Evolutionary conservation across 2,329 filamentous ascomycete genomes (phyloP), one percentile per base, ranked within the genome.

Genomic region (Didymella lethalis): DNA sequence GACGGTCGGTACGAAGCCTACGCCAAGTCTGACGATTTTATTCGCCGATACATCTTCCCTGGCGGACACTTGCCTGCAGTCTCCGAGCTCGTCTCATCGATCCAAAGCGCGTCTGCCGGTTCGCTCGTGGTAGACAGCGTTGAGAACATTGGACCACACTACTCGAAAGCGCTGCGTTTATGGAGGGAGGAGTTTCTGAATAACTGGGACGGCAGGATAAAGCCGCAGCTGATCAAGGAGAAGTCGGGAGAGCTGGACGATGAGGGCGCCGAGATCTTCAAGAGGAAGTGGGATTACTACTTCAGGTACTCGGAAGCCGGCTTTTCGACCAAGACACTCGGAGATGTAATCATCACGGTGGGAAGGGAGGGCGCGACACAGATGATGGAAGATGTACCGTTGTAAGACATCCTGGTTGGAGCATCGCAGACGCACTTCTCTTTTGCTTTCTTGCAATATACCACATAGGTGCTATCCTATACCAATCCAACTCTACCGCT

Each of bases 281-380:
- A 83, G 69, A 82, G 85, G 63, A 91, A 91, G 73, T 92, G 89
- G 90, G 84, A 90, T 80, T 92, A 91, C 69, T 92, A 92, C 72
- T 92, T 92, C 75, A 82, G 85, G 23, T 92, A 92, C 71, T 91
- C 88, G 62, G 89, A 92, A 73, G 89, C 88, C 38, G 89, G 89
- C 0, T 92, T 92, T 68, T 79, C 84, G 57, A 89, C 86, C 6
- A 91, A 91, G 77, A 90, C 88, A 2, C 74, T 92, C 20, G 89
- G 89, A 2, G 89, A 92, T 75, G 87, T 87, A 1, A 90, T 92
- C 48, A 86, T 93, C 62, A 91, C 88, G 0, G 86, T 90, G 11
- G 86, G 85, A 2, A 81, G 87, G 41, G 88, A 90, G 69, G 86
- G 87, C 2, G 83, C 86, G 2, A 74, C 86, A 69, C 86, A 90